phyloP scores from a whole-genome alignment of 2,329 filamentous ascomycete species.

The Pseudocercospora fijiensis region DNA sequence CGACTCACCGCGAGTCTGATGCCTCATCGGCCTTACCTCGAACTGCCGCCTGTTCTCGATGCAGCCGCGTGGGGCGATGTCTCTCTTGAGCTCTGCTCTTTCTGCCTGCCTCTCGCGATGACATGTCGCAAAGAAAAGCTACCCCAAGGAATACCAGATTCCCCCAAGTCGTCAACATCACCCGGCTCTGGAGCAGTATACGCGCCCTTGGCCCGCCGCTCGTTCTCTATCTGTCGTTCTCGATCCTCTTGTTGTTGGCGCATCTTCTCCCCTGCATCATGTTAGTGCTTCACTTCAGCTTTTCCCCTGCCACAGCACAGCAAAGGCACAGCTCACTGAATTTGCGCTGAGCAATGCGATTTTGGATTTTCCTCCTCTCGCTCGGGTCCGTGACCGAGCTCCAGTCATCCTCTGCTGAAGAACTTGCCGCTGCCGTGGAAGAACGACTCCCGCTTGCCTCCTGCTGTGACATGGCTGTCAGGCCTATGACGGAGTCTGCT shows the following conservation, averaged over 20 bases:
- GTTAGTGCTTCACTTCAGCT: background rate
- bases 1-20: slow-evolving; percentile 22
- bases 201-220: slow-evolving; percentile 61
- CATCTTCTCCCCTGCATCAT: slow-evolving; percentile 62
- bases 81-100: slow-evolving; percentile 46
- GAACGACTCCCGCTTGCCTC: slow-evolving; percentile 13
- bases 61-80: slow-evolving; percentile 42
- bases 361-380: slow-evolving; percentile 72
- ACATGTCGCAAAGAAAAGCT: slow-evolving; percentile 61
- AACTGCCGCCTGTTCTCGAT: slow-evolving; percentile 42
- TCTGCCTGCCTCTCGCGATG: slow-evolving; percentile 46
- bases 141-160: slow-evolving; percentile 71
- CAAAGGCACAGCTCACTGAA: slow-evolving; percentile 60
- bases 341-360: slow-evolving; percentile 72
- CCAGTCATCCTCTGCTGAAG: slow-evolving; percentile 61
- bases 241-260: slow-evolving; percentile 66
- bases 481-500: slow-evolving; percentile 1
- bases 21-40: slow-evolving; percentile 34
- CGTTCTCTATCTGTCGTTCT: slow-evolving; percentile 64
- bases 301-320: background rate
- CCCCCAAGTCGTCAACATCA: slow-evolving; percentile 55
- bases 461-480: slow-evolving; percentile 24
- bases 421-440: slow-evolving; percentile 13
- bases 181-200: slow-evolving; percentile 62
- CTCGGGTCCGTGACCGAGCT: slow-evolving; percentile 66